Percentiles rank a stretch among this genome's conserved stretches.
Conservation (phyloP, 2,329 filamentous ascomycete genomes). For the Cyanodermella asteris region DNA sequence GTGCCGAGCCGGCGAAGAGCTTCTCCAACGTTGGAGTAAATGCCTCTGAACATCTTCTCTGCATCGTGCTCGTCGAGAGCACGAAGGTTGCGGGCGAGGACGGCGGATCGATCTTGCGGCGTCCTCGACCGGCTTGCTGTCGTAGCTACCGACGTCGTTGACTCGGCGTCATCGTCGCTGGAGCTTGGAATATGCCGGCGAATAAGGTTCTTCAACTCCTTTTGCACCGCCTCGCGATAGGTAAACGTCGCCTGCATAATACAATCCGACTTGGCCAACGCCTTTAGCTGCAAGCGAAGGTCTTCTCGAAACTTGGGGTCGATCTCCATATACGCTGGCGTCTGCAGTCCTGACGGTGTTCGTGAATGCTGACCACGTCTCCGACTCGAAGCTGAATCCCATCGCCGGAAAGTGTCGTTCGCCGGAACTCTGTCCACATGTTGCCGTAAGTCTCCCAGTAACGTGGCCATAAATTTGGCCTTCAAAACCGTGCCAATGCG, state of each 20-base stretch:
- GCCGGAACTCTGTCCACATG: slow-evolving; percentile 54
- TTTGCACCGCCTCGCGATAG: slow-evolving; percentile 63
- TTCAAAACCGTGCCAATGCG: slow-evolving; percentile 80
- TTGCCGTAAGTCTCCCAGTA: slow-evolving; percentile 59
- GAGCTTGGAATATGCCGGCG: slow-evolving; percentile 73
- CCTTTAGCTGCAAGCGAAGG: slow-evolving; percentile 48
- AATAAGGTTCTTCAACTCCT: slow-evolving; percentile 72
- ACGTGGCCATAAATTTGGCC: slow-evolving; percentile 49
- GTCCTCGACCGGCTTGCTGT: slow-evolving; percentile 44
- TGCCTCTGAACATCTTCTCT: slow-evolving; percentile 57
- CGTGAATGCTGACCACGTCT: slow-evolving; percentile 44
- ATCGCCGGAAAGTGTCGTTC: slow-evolving; percentile 58
- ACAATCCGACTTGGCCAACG: slow-evolving; percentile 61
- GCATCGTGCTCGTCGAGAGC: slow-evolving; percentile 66
- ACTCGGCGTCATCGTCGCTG: slow-evolving; percentile 81
- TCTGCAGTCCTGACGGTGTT: slow-evolving; percentile 43
- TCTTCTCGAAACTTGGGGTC: slow-evolving; percentile 48
- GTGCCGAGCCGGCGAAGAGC: slow-evolving; percentile 65
- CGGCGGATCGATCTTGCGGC: slow-evolving; percentile 74
- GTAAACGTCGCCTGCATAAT: slow-evolving; percentile 60
- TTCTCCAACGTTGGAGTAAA: slow-evolving; percentile 77
- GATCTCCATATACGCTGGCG: slow-evolving; percentile 60
- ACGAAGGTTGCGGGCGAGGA: slow-evolving; percentile 69
- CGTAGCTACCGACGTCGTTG: slow-evolving; percentile 69
- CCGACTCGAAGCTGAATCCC: slow-evolving; percentile 57